phyloP scores from a whole-genome alignment of 495 filamentous ascomycete species.

The Venustampulla echinocandica region DNA sequence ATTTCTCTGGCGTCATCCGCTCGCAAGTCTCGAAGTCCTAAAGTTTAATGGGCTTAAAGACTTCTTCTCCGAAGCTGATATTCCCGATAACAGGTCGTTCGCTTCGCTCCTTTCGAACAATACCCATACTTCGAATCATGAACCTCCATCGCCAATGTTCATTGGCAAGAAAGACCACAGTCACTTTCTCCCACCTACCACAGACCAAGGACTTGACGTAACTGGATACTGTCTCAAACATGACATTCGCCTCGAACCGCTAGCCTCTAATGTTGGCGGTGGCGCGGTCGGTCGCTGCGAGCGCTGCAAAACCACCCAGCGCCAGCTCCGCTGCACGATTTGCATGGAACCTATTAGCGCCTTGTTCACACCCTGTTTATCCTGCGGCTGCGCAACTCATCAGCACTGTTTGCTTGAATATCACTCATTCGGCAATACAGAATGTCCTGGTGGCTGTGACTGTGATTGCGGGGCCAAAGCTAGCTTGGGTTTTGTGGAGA shows the following conservation, averaged over 20 bases:
- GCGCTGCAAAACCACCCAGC: conserved; percentile 41
- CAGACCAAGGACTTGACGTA: conserved; percentile 43
- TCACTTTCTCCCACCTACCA: conserved; percentile 30
- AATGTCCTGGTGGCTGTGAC: conserved; percentile 36
- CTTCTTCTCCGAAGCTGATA: conserved; percentile 22
- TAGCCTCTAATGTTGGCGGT: conserved; percentile 23
- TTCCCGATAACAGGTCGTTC: conserved; percentile 12
- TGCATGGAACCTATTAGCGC: conserved; percentile 49
- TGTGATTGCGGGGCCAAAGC: conserved; percentile 28
- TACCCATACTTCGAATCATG: conserved; percentile 9
- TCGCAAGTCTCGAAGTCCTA: conserved; percentile 68
- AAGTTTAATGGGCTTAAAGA: conserved; percentile 65
- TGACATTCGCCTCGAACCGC: conserved; percentile 43
- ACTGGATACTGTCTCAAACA: conserved; percentile 51
- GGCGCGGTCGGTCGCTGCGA: conserved; percentile 49
- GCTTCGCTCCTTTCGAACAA: conserved; percentile 21
- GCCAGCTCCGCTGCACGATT: conserved; percentile 48
- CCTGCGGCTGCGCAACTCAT: conserved; percentile 54
- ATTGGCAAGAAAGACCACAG: conserved; percentile 34
- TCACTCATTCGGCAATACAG: conserved; percentile 36
- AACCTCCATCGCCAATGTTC: conserved; percentile 35
- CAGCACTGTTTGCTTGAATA: conserved; percentile 44
- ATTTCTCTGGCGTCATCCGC: conserved; percentile 69
- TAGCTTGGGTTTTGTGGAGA: conserved; percentile 20
- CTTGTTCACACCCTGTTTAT: conserved; percentile 48